These are phyloP conservation scores for Cryphonectria carpinicola DNA, from an alignment of 2,329 filamentous ascomycete genomes.

Conservation along the genomic window DNA sequence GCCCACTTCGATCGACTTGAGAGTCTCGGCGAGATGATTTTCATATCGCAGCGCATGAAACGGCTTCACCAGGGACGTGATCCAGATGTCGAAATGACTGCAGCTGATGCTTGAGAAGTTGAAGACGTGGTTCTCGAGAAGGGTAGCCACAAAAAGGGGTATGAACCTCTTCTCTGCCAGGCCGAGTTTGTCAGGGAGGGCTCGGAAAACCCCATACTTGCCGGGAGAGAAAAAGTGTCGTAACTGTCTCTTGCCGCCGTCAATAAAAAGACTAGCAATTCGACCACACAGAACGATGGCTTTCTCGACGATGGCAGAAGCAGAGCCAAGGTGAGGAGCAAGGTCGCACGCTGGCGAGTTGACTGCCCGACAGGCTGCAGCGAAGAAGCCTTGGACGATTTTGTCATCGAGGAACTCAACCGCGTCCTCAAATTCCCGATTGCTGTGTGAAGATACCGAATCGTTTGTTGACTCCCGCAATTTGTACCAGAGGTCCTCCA, in stretches of 20 bases:
- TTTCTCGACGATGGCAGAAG: conserved; percentile 39
- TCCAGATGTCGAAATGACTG: conserved; percentile 57
- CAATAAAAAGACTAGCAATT: conserved; percentile 50
- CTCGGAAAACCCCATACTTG: conserved; percentile 56
- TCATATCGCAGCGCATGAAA: conserved; percentile 51
- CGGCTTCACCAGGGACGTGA: conserved; percentile 56
- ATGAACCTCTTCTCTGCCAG: conserved; percentile 50
- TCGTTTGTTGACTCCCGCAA: conserved; percentile 42
- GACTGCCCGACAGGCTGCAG: conserved; percentile 19
- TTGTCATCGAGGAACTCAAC: conserved; percentile 34
- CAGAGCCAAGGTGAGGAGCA: neutral
- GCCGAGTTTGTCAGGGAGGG: conserved; percentile 43
- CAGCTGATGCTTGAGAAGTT: conserved; percentile 52
- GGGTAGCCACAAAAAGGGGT: conserved; percentile 54
- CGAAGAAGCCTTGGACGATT: conserved; percentile 20
- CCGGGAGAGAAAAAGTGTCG: conserved; percentile 51
- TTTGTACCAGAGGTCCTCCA: conserved; percentile 47
- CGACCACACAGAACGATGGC: conserved; percentile 50
- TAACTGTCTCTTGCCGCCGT: conserved; percentile 46
- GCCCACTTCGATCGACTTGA: conserved; percentile 46
- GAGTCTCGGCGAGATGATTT: conserved; percentile 51
- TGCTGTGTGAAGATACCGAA: conserved; percentile 33
- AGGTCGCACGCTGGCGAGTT: neutral
- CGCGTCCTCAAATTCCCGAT: conserved; percentile 52
- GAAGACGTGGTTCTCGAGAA: conserved; percentile 52